Conservation (phyloP, 2,329 filamentous ascomycete genomes). For the Fusarium falciforme region DNA sequence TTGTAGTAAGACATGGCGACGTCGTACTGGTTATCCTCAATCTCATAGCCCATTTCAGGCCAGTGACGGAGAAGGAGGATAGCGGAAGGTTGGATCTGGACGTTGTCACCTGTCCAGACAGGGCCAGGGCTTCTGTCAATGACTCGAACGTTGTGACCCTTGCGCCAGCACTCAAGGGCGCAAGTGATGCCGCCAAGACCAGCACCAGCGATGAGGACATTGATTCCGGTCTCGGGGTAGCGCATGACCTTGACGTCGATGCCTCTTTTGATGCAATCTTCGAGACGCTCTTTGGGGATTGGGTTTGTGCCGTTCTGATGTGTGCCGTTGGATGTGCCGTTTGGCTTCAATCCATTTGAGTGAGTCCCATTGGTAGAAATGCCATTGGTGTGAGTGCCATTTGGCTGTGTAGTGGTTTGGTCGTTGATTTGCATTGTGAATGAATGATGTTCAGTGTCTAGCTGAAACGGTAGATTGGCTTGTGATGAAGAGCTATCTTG, state of each 20-base stretch:
- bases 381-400: neutral
- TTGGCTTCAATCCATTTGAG: neutral
- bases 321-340: neutral
- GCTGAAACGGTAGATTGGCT: neutral
- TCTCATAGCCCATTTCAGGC: conserved; percentile 33
- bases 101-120: conserved; percentile 29
- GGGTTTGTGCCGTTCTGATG: neutral
- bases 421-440: neutral
- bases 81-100: conserved; percentile 27
- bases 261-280: conserved; percentile 7
- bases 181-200: conserved; percentile 17
- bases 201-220: conserved; percentile 21
- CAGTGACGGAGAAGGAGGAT: conserved; percentile 26
- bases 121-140: conserved; percentile 19
- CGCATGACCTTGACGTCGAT: conserved; percentile 26
- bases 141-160: conserved; percentile 28
- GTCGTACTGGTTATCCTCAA: conserved; percentile 30
- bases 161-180: conserved; percentile 31
- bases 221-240: conserved; percentile 26
- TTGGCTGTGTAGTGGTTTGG: neutral
- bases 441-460: neutral
- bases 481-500: neutral
- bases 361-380: neutral
- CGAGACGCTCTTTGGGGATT: neutral
- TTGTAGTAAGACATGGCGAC: conserved; percentile 34